Percentiles rank a stretch among this genome's conserved stretches.
phyloP scores from a whole-genome alignment of 1,284 basidiomycete species.

The Trichosporon faecale region DNA sequence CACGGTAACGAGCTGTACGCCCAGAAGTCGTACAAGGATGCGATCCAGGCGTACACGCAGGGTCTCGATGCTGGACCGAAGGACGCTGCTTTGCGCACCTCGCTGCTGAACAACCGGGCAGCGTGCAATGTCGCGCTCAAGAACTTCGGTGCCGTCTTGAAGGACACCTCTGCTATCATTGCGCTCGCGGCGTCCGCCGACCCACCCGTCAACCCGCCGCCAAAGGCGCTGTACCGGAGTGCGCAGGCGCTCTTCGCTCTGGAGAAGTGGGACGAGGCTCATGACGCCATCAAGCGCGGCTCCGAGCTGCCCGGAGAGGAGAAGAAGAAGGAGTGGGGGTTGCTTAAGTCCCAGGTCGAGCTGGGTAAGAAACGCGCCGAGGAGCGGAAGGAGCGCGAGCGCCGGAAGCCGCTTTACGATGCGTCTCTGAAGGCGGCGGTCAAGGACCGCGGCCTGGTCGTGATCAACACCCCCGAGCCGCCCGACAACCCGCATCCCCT shows the following conservation, averaged over 20 bases:
- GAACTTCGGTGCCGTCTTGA: conserved; percentile 79
- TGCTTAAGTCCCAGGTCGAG: conserved; percentile 27
- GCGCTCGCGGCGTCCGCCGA: conserved; percentile 56
- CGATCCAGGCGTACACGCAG: conserved; percentile 83
- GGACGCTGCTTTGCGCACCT: conserved; percentile 62
- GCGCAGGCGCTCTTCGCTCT: conserved; percentile 69
- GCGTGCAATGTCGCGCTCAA: conserved; percentile 88
- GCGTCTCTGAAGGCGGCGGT: conserved; percentile 36
- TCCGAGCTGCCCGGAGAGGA: conserved; percentile 28
- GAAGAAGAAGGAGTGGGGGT: conserved; percentile 26
- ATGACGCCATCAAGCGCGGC: conserved; percentile 68
- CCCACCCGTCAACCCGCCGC: conserved; percentile 51
- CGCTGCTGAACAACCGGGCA: conserved; percentile 81
- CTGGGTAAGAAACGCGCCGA: conserved; percentile 29
- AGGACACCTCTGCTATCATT: conserved; percentile 75
- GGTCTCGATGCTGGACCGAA: conserved; percentile 78
- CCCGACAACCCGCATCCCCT: conserved; percentile 59
- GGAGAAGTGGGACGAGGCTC: conserved; percentile 69
- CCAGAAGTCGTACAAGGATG: conserved; percentile 80
- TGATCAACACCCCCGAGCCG: conserved; percentile 49
- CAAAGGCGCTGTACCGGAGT: conserved; percentile 82
- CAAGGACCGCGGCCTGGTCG: conserved; percentile 39
- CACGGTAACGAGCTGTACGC: conserved; percentile 94
- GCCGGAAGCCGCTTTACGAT: conserved; percentile 37
- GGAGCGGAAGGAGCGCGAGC: conserved; percentile 39